Evolutionary conservation across 306 rosid species (phyloP).

Genomic region (Cicer arietinum): DNA sequence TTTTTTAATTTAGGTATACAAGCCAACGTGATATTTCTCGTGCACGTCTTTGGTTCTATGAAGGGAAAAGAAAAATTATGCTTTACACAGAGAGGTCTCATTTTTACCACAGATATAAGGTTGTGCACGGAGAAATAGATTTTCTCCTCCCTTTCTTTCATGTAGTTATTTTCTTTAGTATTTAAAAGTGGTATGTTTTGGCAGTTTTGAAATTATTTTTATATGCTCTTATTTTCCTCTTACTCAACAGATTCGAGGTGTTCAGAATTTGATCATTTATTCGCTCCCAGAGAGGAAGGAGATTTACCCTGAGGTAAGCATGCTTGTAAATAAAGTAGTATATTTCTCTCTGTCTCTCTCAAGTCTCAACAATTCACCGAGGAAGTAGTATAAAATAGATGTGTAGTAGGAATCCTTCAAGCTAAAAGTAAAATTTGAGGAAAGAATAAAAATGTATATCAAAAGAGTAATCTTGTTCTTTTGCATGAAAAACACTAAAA

Average conservation of each 20-base stretch:
- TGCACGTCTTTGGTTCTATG: constrained; percentile 80
- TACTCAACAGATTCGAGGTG: constrained; percentile 73
- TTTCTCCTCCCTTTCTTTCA: not conserved
- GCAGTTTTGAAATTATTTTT: constrained; percentile 21
- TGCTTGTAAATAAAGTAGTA: constrained; percentile 33
- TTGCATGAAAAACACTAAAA: not conserved
- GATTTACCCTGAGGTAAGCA: constrained; percentile 84
- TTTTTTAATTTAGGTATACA: constrained; percentile 69
- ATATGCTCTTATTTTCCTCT: not conserved
- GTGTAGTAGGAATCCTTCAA: not conserved
- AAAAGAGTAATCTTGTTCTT: not conserved
- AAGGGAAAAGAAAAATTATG: constrained; percentile 78
- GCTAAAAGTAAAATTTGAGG: constrained; percentile 1
- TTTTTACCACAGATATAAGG: constrained; percentile 93
- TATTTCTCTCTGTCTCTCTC: not conserved
- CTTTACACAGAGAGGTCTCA: constrained; percentile 95
- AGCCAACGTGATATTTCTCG: constrained; percentile 81
- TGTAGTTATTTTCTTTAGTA: constrained; percentile 11
- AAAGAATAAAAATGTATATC: not conserved
- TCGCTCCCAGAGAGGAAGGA: constrained; percentile 93
- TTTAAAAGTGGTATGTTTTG: not conserved
- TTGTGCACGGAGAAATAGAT: constrained; percentile 37
- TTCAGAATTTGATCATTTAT: constrained; percentile 72
- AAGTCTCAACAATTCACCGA: not conserved
- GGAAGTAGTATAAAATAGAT: constrained; percentile 11